Percentiles rank a stretch among this genome's conserved stretches.
Evolutionary conservation across 83 land plant genomes (phyloP).

Genomic region (Thuja plicata): DNA sequence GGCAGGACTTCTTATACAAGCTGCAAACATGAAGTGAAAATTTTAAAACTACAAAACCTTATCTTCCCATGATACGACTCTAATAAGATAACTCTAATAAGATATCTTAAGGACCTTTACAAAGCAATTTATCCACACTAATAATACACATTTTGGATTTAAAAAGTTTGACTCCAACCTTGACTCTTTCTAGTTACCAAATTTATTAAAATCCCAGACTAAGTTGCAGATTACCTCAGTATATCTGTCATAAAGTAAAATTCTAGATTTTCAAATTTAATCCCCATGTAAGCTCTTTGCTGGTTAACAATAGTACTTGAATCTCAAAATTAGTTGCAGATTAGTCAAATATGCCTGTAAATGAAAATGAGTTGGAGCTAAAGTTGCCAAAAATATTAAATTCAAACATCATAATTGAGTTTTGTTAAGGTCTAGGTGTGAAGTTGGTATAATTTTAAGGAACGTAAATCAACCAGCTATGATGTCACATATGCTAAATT

Average conservation of each 20-base stretch:
- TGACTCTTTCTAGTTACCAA: neutral
- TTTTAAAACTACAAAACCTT: neutral
- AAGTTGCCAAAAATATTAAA: neutral
- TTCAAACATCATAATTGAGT: neutral
- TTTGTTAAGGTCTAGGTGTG: neutral
- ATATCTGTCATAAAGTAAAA: too few relatives aligned
- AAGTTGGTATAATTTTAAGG: too few relatives aligned
- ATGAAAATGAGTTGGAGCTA: neutral
- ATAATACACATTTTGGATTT: neutral
- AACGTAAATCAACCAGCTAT: too few relatives aligned
- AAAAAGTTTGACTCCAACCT: neutral
- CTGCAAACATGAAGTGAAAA: neutral
- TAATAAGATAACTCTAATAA: neutral
- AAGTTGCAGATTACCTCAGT: neutral
- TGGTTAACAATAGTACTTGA: too few relatives aligned
- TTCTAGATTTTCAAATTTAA: too few relatives aligned
- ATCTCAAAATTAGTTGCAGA: too few relatives aligned
- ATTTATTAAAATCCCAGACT: neutral
- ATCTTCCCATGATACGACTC: neutral
- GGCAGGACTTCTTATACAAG: neutral
- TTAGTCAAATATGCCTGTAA: too few relatives aligned
- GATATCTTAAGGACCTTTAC: neutral
- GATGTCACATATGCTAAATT: too few relatives aligned
- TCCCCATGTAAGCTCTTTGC: too few relatives aligned
- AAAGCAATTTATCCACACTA: neutral